Evolutionary conservation across 495 filamentous ascomycete genomes (phyloP).

Genomic region (Lentithecium fluviatile): DNA sequence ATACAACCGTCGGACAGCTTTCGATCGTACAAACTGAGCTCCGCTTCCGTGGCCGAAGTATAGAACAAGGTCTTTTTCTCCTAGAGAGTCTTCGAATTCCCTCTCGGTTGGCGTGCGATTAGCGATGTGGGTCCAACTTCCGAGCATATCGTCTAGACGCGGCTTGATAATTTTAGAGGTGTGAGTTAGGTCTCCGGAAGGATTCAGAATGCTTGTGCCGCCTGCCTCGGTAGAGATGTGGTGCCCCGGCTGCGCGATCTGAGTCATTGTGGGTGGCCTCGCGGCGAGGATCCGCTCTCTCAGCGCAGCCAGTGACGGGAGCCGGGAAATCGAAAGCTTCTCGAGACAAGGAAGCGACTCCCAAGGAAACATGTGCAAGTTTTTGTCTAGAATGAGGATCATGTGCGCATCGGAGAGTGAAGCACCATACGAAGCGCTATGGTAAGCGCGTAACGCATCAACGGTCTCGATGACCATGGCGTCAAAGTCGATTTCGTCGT

Average conservation of each 20-base stretch:
- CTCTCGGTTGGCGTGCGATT: slow-evolving; percentile 69
- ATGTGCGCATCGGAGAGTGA: slow-evolving; percentile 60
- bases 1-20: slow-evolving; percentile 73
- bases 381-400: slow-evolving; percentile 88
- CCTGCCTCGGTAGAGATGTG: slow-evolving; percentile 61
- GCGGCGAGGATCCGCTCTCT: slow-evolving; percentile 60
- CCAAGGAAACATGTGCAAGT: slow-evolving; percentile 89
- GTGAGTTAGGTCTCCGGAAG: slow-evolving; percentile 72
- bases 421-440: slow-evolving; percentile 49
- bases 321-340: slow-evolving; percentile 73
- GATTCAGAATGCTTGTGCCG: slow-evolving; percentile 87
- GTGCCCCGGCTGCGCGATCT: slow-evolving; percentile 46
- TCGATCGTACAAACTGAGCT: slow-evolving; percentile 84
- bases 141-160: slow-evolving; percentile 53
- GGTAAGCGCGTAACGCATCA: slow-evolving; percentile 76
- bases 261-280: slow-evolving; percentile 39
- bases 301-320: slow-evolving; percentile 79
- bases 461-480: slow-evolving; percentile 67
- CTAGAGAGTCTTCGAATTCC: slow-evolving; percentile 61
- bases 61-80: slow-evolving; percentile 63
- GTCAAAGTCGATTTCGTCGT: slow-evolving; percentile 97
- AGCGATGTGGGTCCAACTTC: slow-evolving; percentile 63
- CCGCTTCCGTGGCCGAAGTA: slow-evolving; percentile 97
- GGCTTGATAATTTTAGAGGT: slow-evolving; percentile 73
- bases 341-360: slow-evolving; percentile 87